phyloP scores from a whole-genome alignment of 305 asterid species.

The Plantago coronopus region DNA sequence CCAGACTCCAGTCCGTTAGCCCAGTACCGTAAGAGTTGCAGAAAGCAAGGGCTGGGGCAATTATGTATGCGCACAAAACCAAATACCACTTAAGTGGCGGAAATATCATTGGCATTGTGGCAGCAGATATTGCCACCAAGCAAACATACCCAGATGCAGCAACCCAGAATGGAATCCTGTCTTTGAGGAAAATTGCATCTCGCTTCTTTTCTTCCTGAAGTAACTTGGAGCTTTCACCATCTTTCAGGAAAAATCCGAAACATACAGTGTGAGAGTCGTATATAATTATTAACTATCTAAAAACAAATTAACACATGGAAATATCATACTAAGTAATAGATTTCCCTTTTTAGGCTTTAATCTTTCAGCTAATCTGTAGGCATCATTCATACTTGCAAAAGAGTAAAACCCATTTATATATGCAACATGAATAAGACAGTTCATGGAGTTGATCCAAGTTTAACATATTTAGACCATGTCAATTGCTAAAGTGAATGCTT shows the following conservation, averaged over 20 bases:
- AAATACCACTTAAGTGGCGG: slow-evolving; percentile 93
- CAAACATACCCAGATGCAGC: slow-evolving; percentile 86
- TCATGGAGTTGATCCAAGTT: slow-evolving; percentile 9
- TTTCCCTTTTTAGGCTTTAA: not conserved
- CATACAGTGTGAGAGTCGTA: slow-evolving; percentile 9
- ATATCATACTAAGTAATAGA: not conserved
- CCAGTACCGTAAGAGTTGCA: slow-evolving; percentile 95
- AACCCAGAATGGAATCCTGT: slow-evolving; percentile 72
- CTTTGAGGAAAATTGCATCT: slow-evolving; percentile 67
- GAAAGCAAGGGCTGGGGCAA: slow-evolving; percentile 98
- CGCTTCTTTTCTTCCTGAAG: slow-evolving; percentile 55
- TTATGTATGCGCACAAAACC: slow-evolving; percentile 77
- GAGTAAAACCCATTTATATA: not conserved
- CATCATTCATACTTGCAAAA: slow-evolving; percentile 12
- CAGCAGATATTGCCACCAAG: slow-evolving; percentile 81
- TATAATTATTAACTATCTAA: not conserved
- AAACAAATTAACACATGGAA: too few species aligned
- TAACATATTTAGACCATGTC: not conserved
- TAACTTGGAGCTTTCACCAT: slow-evolving; percentile 44
- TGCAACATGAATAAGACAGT: not conserved
- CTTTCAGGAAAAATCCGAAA: slow-evolving; percentile 31
- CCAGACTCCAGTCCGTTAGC: slow-evolving; percentile 91
- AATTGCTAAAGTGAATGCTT: not conserved
- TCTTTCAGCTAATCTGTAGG: slow-evolving; percentile 7
- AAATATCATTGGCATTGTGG: slow-evolving; percentile 70